These are phyloP conservation scores for Miamiensis avidus DNA, from an alignment of 169 alveolate genomes.

Conservation along the genomic window DNA sequence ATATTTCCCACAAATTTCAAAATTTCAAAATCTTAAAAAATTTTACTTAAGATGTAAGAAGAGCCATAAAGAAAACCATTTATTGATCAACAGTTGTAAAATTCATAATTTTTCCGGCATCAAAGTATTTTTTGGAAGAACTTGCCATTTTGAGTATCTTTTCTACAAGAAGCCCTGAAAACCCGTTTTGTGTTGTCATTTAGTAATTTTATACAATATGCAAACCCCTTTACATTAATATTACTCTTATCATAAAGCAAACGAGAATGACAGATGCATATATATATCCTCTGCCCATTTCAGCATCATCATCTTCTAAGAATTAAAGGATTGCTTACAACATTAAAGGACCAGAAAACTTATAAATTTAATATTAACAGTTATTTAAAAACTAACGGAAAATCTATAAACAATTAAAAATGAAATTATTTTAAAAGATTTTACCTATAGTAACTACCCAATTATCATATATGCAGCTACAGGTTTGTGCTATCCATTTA, in stretches of 20 bases:
- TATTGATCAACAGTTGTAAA: slow-evolving; percentile 1
- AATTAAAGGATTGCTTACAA: neutral
- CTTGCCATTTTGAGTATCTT: slow-evolving; percentile 3
- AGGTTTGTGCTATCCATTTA: neutral
- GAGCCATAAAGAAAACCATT: neutral
- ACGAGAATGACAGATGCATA: neutral
- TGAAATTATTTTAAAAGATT: too few species aligned
- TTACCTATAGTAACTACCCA: neutral
- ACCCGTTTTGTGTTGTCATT: neutral
- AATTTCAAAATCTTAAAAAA: too few species aligned
- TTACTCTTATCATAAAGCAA: neutral
- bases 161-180: neutral
- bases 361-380: too few species aligned
- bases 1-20: too few species aligned
- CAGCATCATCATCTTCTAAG: neutral
- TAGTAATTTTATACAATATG: neutral
- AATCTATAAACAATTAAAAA: too few species aligned
- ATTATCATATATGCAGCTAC: neutral
- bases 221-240: neutral
- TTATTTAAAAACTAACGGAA: neutral
- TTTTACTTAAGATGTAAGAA: neutral
- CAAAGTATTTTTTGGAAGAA: slow-evolving; percentile 13
- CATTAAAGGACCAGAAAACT: neutral
- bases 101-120: slow-evolving; percentile 24
- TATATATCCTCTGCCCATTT: neutral